Percentiles rank a stretch among this genome's conserved stretches.
Evolutionary conservation across 2,329 filamentous ascomycete species (phyloP).

Genomic region (Diplocarpon rosae): DNA sequence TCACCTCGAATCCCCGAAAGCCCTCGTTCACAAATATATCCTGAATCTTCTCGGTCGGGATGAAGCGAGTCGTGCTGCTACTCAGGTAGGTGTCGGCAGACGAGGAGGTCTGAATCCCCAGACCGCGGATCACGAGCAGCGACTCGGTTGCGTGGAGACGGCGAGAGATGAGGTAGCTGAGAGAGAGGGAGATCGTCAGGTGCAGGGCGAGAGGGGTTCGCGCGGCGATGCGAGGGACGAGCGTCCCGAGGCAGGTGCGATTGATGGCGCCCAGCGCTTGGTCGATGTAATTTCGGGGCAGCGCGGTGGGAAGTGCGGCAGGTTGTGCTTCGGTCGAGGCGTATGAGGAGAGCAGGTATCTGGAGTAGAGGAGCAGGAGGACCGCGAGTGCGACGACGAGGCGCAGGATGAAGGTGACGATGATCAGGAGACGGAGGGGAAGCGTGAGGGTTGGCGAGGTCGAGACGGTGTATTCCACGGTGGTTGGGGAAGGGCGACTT

Average conservation of each 20-base stretch:
- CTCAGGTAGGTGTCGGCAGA: constrained; percentile 58
- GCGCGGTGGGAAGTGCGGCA: constrained; percentile 4
- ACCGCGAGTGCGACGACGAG: constrained; percentile 31
- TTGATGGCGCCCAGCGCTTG: constrained; percentile 22
- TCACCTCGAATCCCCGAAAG: constrained; percentile 82
- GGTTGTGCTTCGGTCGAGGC: constrained; percentile 4
- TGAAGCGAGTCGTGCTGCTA: constrained; percentile 56
- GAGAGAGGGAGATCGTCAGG: constrained; percentile 28
- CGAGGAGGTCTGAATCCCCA: constrained; percentile 82
- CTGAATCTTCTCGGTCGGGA: constrained; percentile 83
- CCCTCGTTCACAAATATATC: constrained; percentile 94
- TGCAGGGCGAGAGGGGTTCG: constrained; percentile 32
- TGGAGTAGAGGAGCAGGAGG: constrained; percentile 39
- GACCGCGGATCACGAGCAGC: constrained; percentile 73
- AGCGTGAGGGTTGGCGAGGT: constrained; percentile 52
- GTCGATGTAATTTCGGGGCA: constrained; percentile 18
- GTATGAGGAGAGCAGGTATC: constrained; percentile 29
- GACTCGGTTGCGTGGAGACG: constrained; percentile 60
- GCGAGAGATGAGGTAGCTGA: constrained; percentile 35
- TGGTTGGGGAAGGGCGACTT: constrained; percentile 69
- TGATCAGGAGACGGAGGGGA: constrained; percentile 35
- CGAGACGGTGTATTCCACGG: constrained; percentile 85
- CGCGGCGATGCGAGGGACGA: constrained; percentile 27
- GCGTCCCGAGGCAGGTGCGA: constrained; percentile 24
- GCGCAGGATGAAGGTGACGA: constrained; percentile 33